Evolutionary conservation across 352 stramenopile genomes (phyloP).

Genomic region (Globisporangium paddicum): DNA sequence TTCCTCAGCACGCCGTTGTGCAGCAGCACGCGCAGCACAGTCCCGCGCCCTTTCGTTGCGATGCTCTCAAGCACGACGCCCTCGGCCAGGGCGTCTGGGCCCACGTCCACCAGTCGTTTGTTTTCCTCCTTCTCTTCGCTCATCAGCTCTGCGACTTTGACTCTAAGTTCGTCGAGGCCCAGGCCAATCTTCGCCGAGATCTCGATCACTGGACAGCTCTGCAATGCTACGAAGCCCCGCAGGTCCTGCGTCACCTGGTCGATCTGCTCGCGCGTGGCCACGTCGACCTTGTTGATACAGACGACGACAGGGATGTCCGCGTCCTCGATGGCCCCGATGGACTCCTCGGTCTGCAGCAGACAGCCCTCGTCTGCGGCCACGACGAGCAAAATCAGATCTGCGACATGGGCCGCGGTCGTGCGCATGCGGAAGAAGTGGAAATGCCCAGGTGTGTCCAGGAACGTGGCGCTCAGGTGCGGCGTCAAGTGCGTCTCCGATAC

Average conservation of each 20-base stretch:
- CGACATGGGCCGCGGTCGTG: conserved; percentile 94
- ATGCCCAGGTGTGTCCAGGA: conserved; percentile 99
- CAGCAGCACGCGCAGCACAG: conserved; percentile 68
- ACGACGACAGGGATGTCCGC: conserved; percentile 64
- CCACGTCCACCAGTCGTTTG: conserved; percentile 37
- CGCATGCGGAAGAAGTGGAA: conserved; percentile 99
- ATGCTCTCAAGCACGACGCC: conserved; percentile 77
- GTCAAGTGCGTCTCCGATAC: conserved; percentile 93
- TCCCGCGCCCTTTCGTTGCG: conserved; percentile 55
- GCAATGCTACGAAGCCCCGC: conserved; percentile 75
- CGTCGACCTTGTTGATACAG: conserved; percentile 89
- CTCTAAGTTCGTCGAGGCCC: conserved; percentile 50
- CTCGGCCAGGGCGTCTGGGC: conserved; percentile 30
- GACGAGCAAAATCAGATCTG: conserved; percentile 96
- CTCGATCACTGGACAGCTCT: conserved; percentile 62
- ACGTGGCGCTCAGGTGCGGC: conserved; percentile 78
- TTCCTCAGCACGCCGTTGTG: conserved; percentile 53
- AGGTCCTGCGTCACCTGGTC: conserved; percentile 48
- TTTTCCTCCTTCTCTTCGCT: conserved; percentile 22
- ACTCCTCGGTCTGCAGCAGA: conserved; percentile 97
- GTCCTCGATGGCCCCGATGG: conserved; percentile 87
- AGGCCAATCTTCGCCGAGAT: conserved; percentile 67
- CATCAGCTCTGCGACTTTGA: conserved; percentile 34
- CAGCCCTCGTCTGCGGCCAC: conserved; percentile 98
- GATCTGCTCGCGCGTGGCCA: conserved; percentile 36